phyloP scores from a whole-genome alignment of 805 yeast genomes.

The Jamesozyma rosinii region DNA sequence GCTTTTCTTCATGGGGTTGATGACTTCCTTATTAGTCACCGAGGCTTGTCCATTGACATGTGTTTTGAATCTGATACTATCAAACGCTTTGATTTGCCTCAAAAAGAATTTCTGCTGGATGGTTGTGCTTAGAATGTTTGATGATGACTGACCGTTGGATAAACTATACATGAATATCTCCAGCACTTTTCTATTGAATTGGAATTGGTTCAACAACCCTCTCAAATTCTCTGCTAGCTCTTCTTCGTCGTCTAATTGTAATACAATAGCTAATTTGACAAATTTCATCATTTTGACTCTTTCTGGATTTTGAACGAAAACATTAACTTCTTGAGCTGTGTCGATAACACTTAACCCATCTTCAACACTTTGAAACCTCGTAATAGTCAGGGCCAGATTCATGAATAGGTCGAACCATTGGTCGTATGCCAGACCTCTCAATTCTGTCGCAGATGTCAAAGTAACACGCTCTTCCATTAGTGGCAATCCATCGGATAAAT shows the following conservation, averaged over 20 bases:
- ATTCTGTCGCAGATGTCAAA: constrained; percentile 45
- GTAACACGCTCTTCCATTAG: constrained; percentile 35
- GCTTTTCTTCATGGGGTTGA: constrained; percentile 35
- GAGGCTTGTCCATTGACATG: constrained; percentile 73
- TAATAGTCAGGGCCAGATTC: constrained; percentile 62
- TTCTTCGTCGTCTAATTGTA: constrained; percentile 39
- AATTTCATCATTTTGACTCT: constrained; percentile 53
- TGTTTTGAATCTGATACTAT: constrained; percentile 47
- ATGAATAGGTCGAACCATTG: constrained; percentile 81
- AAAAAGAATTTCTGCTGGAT: constrained; percentile 85
- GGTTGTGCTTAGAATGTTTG: constrained; percentile 58
- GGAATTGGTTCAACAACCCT: constrained; percentile 53
- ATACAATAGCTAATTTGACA: constrained; percentile 56
- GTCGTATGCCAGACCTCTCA: constrained; percentile 67
- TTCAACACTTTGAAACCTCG: constrained; percentile 47
- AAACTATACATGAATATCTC: constrained; percentile 61
- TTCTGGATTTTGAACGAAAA: constrained; percentile 58
- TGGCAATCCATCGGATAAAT: constrained; percentile 30
- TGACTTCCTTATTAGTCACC: constrained; percentile 44
- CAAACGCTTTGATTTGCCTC: constrained; percentile 84
- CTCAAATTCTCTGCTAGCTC: constrained; percentile 53
- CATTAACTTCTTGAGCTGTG: constrained; percentile 67
- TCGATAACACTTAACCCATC: constrained; percentile 64
- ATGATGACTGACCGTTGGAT: constrained; percentile 44
- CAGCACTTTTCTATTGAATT: constrained; percentile 62